Conservation (phyloP, 495 filamentous ascomycete genomes). For the Pyronema omphalodes region DNA sequence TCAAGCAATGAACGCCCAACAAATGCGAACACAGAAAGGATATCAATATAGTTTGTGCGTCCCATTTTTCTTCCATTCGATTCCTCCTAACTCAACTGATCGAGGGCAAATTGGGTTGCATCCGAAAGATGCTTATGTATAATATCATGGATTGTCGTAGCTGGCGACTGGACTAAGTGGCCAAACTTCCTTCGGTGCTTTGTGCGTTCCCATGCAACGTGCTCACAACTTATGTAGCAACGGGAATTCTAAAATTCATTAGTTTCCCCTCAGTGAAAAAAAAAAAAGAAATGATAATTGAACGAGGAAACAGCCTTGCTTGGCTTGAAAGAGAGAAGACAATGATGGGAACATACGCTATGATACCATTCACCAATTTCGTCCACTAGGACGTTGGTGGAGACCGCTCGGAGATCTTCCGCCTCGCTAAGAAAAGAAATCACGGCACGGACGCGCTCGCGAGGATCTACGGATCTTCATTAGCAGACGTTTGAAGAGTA, state of each 20-base stretch:
- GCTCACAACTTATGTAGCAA: conserved; percentile 10
- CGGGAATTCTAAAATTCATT: conserved; percentile 25
- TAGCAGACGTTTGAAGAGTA: conserved; percentile 4
- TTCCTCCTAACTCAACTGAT: no score
- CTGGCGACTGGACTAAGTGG: no score
- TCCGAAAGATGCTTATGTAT: no score
- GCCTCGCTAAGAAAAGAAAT: conserved; percentile 19
- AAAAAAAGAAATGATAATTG: neutral
- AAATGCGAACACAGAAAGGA: no score
- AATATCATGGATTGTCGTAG: no score
- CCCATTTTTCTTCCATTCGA: no score
- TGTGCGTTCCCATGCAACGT: conserved; percentile 12
- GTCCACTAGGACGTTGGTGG: conserved; percentile 24
- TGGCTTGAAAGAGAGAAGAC: no score
- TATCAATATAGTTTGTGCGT: no score
- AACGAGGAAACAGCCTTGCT: no score
- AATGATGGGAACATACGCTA: conserved; percentile 1
- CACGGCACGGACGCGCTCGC: conserved; percentile 13
- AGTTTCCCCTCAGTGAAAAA: neutral
- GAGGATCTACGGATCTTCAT: conserved; percentile 12
- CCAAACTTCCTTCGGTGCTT: conserved; percentile 9
- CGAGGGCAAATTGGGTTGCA: no score
- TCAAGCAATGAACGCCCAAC: no score
- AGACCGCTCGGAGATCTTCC: conserved; percentile 23
- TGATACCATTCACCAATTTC: conserved; percentile 28